Evolutionary conservation across 257 asterid genomes (phyloP), one percentile per base, ranked within the genome.

Genomic region (Forsythia suspensa): DNA sequence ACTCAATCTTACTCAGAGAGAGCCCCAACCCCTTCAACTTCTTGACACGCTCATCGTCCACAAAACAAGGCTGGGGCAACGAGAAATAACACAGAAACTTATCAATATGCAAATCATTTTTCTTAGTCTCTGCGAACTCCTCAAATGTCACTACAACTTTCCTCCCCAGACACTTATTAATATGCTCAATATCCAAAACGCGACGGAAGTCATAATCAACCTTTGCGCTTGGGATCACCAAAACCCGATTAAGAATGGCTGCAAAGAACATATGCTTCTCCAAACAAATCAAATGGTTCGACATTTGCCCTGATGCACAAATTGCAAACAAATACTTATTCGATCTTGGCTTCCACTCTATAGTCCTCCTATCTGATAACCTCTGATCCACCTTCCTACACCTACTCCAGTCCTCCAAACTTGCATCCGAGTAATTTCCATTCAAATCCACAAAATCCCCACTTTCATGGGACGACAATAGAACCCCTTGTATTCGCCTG

Each of bases 241-340:
- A 81, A 21, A 92, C 59, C 29, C 99, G 89, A 69, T 88, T 88
- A 74, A 96, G 90, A 86, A 90, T 41, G 38, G 99, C 97, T 0
- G 99, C 99, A 48, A 96, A 96, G 81, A 94, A 89, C 97, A 92
- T 92, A 74, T 94, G 99, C 89, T 92, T 96, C 90, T 94, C 99
- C 77, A 96, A 84, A 84, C 99, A 96, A 80, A 94, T 92, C 92
- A 96, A 86, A 86, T 89, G 99, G 82, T 96, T 96, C 2, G 98
- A 96, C 97, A 96, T 94, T 84, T 96, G 99, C 12, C 99, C 97
- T 1, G 98, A 96, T 24, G 85, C 89, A 63, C 99, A 96, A 65
- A 96, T 86, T 0, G 97, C 97, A 77, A 96, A 88, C 88, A 96
- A 86, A 76, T 89, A 92, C 94, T 91, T 96, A 85, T 86, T 82